phyloP scores from a whole-genome alignment of 208 protist species.

The Leishmania major region DNA sequence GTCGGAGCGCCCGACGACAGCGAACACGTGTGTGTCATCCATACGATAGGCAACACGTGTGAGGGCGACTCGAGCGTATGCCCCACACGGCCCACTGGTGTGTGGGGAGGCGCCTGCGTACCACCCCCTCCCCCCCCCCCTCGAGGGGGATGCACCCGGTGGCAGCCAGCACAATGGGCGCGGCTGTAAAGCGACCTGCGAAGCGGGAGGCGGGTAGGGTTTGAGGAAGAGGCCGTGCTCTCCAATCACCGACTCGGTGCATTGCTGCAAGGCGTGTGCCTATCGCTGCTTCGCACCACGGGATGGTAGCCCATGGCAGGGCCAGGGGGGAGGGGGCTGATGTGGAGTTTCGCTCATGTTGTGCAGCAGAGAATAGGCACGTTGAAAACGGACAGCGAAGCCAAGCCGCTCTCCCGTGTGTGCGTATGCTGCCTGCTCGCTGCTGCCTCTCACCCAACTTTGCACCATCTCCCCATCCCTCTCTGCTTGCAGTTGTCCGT shows the following conservation, averaged over 20 bases:
- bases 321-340: background rate
- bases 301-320: background rate
- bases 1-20: background rate
- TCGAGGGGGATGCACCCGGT: background rate
- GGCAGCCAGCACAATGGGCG: background rate
- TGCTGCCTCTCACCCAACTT: background rate
- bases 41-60: background rate
- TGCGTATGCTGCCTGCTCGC: background rate
- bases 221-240: background rate
- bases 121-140: too few relatives aligned
- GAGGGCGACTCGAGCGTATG: background rate
- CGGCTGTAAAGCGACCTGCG: background rate
- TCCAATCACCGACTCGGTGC: background rate
- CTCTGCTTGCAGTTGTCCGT: background rate
- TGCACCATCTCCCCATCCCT: background rate
- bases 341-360: too few relatives aligned
- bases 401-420: background rate
- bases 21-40: background rate
- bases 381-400: background rate
- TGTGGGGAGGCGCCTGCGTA: background rate
- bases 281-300: background rate
- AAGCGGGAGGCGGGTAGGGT: background rate
- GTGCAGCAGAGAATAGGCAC: too few relatives aligned
- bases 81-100: too few relatives aligned
- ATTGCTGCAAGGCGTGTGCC: background rate